A percentile compares a stretch with the other conserved stretches of the same genome.
phyloP scores from a whole-genome alignment of 257 asterid genomes.

The Gentiana straminea region DNA sequence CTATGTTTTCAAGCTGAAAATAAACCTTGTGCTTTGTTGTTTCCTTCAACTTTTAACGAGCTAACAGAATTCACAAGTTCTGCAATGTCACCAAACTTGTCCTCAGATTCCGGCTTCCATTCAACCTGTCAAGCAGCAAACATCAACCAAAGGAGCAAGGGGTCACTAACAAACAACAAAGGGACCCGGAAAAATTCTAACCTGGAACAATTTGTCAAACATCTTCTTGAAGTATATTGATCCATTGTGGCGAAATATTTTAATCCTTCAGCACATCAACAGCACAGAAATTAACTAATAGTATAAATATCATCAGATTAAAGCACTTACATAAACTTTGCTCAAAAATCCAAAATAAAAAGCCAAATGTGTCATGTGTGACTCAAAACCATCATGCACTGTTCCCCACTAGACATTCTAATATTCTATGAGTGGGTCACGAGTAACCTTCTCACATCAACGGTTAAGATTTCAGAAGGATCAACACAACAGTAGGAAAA shows the following conservation, averaged over 20 bases:
- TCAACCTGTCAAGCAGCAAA: slow-evolving; percentile 47
- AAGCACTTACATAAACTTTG: background rate
- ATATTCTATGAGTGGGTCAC: no score
- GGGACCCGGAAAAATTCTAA: slow-evolving; percentile 23
- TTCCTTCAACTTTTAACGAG: slow-evolving; percentile 55
- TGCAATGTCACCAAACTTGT: slow-evolving; percentile 53
- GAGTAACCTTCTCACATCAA: no score
- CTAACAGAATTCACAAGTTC: slow-evolving; percentile 50
- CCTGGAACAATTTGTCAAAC: slow-evolving; percentile 89
- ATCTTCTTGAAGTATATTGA: slow-evolving; percentile 74
- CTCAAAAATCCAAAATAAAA: background rate
- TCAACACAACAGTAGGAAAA: no score
- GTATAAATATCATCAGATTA: background rate
- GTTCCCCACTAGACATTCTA: no score
- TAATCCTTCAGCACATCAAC: slow-evolving; percentile 45
- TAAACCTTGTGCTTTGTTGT: slow-evolving; percentile 47
- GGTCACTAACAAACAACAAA: slow-evolving; percentile 6
- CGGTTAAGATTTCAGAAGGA: no score
- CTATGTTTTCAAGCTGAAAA: slow-evolving; percentile 2
- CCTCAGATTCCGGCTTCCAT: slow-evolving; percentile 87
- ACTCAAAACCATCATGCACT: no score
- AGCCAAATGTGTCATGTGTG: no score
- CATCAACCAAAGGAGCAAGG: slow-evolving; percentile 18
- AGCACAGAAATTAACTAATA: background rate
- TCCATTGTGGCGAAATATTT: slow-evolving; percentile 82